These are phyloP conservation scores for Pseudogymnoascus sp. DNA, from an alignment of 2,329 filamentous ascomycete species.

Conservation along the genomic window DNA sequence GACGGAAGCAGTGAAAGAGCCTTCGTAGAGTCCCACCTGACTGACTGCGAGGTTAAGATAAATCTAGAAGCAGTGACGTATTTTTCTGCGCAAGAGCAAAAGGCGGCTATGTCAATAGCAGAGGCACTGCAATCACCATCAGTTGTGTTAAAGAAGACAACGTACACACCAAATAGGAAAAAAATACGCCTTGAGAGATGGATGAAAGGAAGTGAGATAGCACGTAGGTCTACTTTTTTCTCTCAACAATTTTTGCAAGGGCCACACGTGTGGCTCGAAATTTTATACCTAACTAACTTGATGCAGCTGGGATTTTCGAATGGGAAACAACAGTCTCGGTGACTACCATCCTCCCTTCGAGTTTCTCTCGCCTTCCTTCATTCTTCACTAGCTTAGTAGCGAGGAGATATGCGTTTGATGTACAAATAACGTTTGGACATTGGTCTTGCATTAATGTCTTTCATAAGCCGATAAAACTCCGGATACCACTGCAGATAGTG, in stretches of 20 bases:
- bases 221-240: not conserved
- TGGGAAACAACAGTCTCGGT: not conserved
- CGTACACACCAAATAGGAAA: not conserved
- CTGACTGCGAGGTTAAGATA: constrained; percentile 1
- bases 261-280: not conserved
- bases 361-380: constrained; percentile 4
- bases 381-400: constrained; percentile 6
- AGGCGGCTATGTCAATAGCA: not conserved
- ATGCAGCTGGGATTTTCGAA: not conserved
- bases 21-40: constrained; percentile 2
- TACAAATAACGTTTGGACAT: not conserved
- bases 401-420: constrained; percentile 10
- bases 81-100: constrained; percentile 4
- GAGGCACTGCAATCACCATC: not conserved
- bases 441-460: not conserved
- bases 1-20: not conserved
- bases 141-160: not conserved
- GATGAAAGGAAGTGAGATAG: not conserved
- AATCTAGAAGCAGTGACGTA: constrained; percentile 1
- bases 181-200: constrained; percentile 3
- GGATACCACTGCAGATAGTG: constrained; percentile 1
- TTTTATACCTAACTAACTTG: not conserved
- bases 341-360: not conserved
- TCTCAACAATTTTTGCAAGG: not conserved
- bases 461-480: not conserved